phyloP scores from a whole-genome alignment of 768 basidiomycete species.

The Suillus discolor region DNA sequence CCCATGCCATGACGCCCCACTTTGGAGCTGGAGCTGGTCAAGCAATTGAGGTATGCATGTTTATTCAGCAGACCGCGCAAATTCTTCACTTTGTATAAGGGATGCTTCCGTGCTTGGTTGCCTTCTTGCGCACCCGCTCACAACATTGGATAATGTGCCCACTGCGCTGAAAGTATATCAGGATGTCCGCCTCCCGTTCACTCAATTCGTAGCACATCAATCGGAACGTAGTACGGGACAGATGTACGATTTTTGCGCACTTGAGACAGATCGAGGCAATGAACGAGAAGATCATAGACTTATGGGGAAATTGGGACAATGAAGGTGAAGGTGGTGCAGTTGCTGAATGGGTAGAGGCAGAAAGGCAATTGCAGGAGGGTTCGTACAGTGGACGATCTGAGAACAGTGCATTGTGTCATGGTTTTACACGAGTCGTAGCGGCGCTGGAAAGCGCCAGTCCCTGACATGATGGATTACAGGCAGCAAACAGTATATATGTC shows the following conservation, averaged over 20 bases:
- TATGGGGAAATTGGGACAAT: background rate
- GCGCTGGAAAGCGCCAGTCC: no score
- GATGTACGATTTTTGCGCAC: slow-evolving; percentile 19
- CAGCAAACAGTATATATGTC: no score
- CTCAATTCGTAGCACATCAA: slow-evolving; percentile 13
- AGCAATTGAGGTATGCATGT: slow-evolving; percentile 50
- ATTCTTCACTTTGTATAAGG: slow-evolving; percentile 8
- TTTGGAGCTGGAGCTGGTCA: slow-evolving; percentile 62
- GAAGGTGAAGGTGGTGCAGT: background rate
- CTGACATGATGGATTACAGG: no score
- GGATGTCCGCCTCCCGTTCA: slow-evolving; percentile 19
- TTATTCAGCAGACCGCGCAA: background rate
- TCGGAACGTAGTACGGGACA: slow-evolving; percentile 11
- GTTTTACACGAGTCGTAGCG: background rate
- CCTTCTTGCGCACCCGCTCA: slow-evolving; percentile 24
- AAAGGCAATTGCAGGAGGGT: background rate
- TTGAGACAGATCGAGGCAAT: slow-evolving; percentile 7
- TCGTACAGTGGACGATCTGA: background rate
- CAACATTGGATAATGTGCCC: background rate
- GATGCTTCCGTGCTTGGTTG: slow-evolving; percentile 27
- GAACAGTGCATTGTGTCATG: background rate
- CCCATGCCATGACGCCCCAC: slow-evolving; percentile 55
- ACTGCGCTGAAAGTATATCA: slow-evolving; percentile 9
- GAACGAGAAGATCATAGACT: slow-evolving; percentile 12
- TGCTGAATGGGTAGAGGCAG: background rate